Evolutionary conservation across 768 basidiomycete species (phyloP).

Genomic region (Termitomyces sp.): DNA sequence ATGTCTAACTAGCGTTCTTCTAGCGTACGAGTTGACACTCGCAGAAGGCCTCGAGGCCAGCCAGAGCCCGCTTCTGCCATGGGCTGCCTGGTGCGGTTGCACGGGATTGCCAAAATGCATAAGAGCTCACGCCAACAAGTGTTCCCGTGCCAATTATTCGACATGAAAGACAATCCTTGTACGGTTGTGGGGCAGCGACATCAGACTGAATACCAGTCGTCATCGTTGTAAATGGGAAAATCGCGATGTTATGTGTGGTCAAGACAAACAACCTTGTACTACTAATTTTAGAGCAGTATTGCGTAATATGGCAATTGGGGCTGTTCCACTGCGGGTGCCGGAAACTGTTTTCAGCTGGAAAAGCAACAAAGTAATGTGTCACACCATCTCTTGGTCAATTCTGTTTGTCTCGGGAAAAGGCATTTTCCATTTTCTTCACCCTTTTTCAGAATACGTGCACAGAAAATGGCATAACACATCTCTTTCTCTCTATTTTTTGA

Average conservation of each 20-base stretch:
- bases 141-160: slow-evolving; percentile 63
- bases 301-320: neutral
- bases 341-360: too few species aligned
- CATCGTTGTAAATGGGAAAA: neutral
- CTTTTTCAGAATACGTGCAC: too few species aligned
- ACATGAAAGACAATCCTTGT: slow-evolving; percentile 63
- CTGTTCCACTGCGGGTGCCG: neutral
- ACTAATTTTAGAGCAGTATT: neutral
- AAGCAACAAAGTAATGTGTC: too few species aligned
- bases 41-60: slow-evolving; percentile 73
- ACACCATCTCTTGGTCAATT: too few species aligned
- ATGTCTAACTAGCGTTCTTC: neutral
- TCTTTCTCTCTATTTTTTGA: too few species aligned
- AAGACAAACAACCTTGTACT: neutral
- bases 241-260: neutral
- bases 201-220: neutral
- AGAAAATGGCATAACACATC: too few species aligned
- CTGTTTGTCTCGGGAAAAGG: too few species aligned
- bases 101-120: slow-evolving; percentile 64
- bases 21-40: slow-evolving; percentile 78
- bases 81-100: slow-evolving; percentile 55
- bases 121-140: slow-evolving; percentile 57
- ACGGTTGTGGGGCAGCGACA: neutral
- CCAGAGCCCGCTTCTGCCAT: slow-evolving; percentile 57
- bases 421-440: too few species aligned